A percentile compares a stretch with the other conserved stretches of the same genome.
phyloP scores from a whole-genome alignment of 805 yeast genomes.

The Saturnispora zaruensis region DNA sequence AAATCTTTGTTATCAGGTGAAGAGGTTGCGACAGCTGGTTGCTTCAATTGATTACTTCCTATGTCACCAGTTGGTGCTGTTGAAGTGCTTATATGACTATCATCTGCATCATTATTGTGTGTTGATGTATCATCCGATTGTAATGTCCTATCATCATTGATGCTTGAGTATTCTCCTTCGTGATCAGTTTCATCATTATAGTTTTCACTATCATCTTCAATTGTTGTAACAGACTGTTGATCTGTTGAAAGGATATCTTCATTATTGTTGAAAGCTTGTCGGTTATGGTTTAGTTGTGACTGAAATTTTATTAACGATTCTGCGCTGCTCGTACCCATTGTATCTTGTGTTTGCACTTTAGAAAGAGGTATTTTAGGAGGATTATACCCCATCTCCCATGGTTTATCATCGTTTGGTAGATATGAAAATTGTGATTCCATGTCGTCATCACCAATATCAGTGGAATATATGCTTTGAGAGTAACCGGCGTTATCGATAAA shows the following conservation, averaged over 20 bases:
- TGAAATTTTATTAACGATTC: constrained; percentile 2
- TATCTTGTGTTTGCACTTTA: not conserved
- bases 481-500: constrained; percentile 11
- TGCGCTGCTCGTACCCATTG: not conserved
- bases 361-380: not conserved
- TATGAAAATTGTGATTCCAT: constrained; percentile 20
- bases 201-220: not conserved
- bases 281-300: constrained; percentile 3
- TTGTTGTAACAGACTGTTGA: not conserved
- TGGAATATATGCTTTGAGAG: constrained; percentile 11
- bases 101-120: constrained; percentile 1
- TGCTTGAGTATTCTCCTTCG: not conserved
- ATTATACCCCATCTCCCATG: constrained; percentile 13
- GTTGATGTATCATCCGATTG: constrained; percentile 5
- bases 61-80: constrained; percentile 22
- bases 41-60: not conserved
- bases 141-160: constrained; percentile 2
- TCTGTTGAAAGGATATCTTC: not conserved
- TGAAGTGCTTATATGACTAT: constrained; percentile 8
- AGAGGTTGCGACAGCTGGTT: not conserved
- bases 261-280: constrained; percentile 1
- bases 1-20: not conserved
- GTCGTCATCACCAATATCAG: constrained; percentile 9
- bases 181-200: not conserved
- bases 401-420: constrained; percentile 18